Evolutionary conservation across 306 rosid genomes (phyloP).

Genomic region (Lathyrus oleraceus): DNA sequence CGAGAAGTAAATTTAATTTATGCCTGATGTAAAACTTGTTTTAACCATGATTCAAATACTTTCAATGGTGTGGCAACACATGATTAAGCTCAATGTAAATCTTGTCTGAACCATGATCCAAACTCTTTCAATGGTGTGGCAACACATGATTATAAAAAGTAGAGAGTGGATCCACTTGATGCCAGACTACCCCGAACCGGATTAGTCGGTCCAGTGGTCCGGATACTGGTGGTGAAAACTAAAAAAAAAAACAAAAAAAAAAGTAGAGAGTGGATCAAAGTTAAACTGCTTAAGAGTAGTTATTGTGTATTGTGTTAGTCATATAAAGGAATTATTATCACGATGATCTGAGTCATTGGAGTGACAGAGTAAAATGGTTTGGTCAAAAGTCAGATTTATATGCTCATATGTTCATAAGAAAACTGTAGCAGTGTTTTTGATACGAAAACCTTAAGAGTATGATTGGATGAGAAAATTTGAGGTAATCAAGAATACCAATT

Average conservation of each 20-base stretch:
- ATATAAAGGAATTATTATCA: no score
- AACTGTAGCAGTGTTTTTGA: neutral
- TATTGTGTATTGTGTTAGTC: neutral
- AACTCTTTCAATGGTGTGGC: neutral
- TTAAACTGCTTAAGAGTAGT: neutral
- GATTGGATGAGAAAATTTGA: no score
- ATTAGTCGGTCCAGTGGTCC: no score
- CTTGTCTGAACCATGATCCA: neutral
- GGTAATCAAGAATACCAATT: no score
- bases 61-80: no score
- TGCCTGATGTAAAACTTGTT: no score
- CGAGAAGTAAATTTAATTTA: constrained; percentile 9
- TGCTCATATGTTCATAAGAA: neutral
- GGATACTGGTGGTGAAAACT: no score
- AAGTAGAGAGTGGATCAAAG: neutral
- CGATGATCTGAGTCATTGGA: neutral
- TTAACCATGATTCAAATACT: no score
- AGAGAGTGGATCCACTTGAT: no score
- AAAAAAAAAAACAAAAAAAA: neutral
- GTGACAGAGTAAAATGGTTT: constrained; percentile 2
- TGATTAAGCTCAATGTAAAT: neutral
- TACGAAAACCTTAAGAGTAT: neutral
- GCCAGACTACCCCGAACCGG: no score
- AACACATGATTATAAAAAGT: neutral
- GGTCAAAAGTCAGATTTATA: neutral